Conservation (phyloP, 768 basidiomycete species). For the Leccinum sublutescens region DNA sequence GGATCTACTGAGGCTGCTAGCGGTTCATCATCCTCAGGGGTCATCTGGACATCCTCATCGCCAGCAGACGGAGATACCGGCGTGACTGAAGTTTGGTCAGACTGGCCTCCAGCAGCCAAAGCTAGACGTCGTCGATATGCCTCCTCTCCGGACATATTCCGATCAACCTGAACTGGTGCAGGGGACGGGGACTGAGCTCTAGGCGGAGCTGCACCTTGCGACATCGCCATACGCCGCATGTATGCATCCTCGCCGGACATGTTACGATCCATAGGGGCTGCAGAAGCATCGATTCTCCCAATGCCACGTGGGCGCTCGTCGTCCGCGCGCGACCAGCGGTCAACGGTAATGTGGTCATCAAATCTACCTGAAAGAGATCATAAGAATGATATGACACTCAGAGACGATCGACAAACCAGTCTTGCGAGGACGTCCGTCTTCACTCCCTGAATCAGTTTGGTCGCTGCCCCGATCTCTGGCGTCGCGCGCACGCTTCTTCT, state of each 20-base stretch:
- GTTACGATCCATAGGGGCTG: conserved; percentile 42
- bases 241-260: conserved; percentile 81
- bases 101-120: conserved; percentile 47
- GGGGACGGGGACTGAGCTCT: conserved; percentile 27
- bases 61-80: conserved; percentile 22
- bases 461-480: conserved; percentile 47
- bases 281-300: conserved; percentile 23
- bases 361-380: conserved; percentile 34
- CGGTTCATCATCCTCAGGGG: conserved; percentile 4
- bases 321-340: conserved; percentile 56
- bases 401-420: conserved; percentile 45
- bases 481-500: conserved; percentile 56
- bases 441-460: conserved; percentile 70
- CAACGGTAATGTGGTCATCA: conserved; percentile 41
- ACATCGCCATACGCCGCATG: conserved; percentile 74
- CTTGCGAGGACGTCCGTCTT: conserved; percentile 65
- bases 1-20: conserved; percentile 2
- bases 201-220: conserved; percentile 33
- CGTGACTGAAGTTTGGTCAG: conserved; percentile 17
- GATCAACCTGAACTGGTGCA: conserved; percentile 41
- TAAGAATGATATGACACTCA: conserved; percentile 3
- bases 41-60: conserved; percentile 21
- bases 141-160: conserved; percentile 68
- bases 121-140: conserved; percentile 73
- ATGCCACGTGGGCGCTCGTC: conserved; percentile 38